Evolutionary conservation across 1,284 basidiomycete species (phyloP), one percentile per base, ranked within the genome.

Genomic region (Ceratobasidium sp.): DNA sequence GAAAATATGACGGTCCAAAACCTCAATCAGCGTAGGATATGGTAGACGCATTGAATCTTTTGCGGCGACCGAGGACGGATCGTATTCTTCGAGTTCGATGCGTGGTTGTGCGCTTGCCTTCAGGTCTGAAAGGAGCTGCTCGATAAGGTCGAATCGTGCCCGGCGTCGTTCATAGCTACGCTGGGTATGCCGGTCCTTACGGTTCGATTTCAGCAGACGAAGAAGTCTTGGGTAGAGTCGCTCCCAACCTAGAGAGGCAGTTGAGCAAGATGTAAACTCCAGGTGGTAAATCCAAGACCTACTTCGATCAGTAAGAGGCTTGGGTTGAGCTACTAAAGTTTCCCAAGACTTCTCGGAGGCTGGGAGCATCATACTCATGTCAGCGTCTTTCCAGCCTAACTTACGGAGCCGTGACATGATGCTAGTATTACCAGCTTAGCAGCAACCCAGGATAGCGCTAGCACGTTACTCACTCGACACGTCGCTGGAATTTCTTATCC

Each of bases 291-390:
- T 50, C 17, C 44, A 33, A 15, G 36, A 33, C 57, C 9, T 36
- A 73, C 71, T 36, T 73, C 33, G 71, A 48, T 62, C 59, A n/a
- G 71, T 73, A n/a, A 73, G 51, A 1, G 71, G 59, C 27, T 63
- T 73, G 19, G 45, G 47, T 8, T 44, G 17, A 22, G 51, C 17
- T 8, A 73, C 41, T 24, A 73, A 36, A 24, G 24, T 36, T 6
- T 36, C 22, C 71, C 71, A 73, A 19, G 48, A 22, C 11, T 63
- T 33, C 22, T 36, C 22, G 17, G 57, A 47, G 22, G 36, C 45
- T 4, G 29, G 14, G 17, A 45, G 29, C 36, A 73, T 51, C 71
- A 73, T 73, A 29, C 14, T 15, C 11, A 50, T 63, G 27, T 73
- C 22, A 14, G 50, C 24, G 5, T 27, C 33, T 54, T 54, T 63